Percentiles rank a stretch among this genome's conserved stretches.
phyloP scores from a whole-genome alignment of 768 basidiomycete species.

The Mycena leptocephala region DNA sequence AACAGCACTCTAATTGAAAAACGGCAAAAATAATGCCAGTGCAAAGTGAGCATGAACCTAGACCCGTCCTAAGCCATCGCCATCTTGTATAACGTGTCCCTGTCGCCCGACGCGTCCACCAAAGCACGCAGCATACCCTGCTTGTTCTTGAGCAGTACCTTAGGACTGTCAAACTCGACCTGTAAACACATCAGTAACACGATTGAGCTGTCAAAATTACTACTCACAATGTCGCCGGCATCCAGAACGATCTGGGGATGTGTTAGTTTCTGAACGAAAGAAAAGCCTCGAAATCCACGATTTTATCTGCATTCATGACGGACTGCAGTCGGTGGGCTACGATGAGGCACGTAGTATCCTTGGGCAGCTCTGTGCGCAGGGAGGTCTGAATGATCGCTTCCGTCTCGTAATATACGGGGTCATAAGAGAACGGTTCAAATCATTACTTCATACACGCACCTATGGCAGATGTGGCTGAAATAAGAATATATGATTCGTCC shows the following conservation, averaged over 20 bases:
- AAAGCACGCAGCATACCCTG: background rate
- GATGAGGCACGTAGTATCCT: slow-evolving; percentile 45
- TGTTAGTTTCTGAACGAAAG: slow-evolving; percentile 4
- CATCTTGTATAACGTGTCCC: background rate
- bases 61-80: too few relatives aligned
- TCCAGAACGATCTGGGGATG: slow-evolving; percentile 55
- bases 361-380: slow-evolving; percentile 52
- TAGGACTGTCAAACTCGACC: background rate
- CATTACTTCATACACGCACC: background rate
- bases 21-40: too few relatives aligned
- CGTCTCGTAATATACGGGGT: slow-evolving; percentile 45
- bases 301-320: slow-evolving; percentile 48
- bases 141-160: background rate
- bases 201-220: background rate
- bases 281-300: slow-evolving; percentile 40
- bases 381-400: slow-evolving; percentile 61
- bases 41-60: too few relatives aligned
- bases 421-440: background rate
- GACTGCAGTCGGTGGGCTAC: slow-evolving; percentile 49
- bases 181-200: background rate
- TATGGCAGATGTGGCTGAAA: slow-evolving; percentile 22
- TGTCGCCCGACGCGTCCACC: background rate
- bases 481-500: background rate
- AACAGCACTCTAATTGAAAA: too few relatives aligned
- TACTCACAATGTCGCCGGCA: slow-evolving; percentile 54